Base-by-base conservation (phyloP, 1,284 basidiomycete genomes). In the Marasmius tenuissimus region DNA sequence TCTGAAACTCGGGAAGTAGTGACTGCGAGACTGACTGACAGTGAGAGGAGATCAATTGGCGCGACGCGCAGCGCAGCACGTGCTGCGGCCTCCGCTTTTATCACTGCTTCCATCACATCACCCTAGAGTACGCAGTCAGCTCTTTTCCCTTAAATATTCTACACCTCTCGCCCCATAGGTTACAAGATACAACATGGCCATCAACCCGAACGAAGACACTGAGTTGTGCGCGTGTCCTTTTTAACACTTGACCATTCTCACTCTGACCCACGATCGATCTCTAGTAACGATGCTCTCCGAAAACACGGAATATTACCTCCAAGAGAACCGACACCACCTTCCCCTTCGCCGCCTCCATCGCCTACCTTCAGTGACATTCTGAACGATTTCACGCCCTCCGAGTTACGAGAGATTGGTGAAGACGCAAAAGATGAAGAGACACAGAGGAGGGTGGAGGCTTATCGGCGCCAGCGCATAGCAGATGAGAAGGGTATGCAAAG, bases 291-390 rank as follows among this genome's bases (percentile, higher is more conserved):
- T 72, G 92, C 92, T 37, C 86, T 97, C 9, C 92, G 95, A 61
- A 93, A 93, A 69, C 87, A 96, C 70, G 95, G 95, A 42, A 96
- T 97, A 69, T 78, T 97, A 20, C 94, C 95, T 6, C 90, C 91
- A 0, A 86, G 84, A 61, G 83, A 86, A 58, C 75, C 84, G 8
- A 80, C 88, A 3, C 89, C 89, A 4, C 87, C 82, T 1, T 85
- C 89, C 0, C 93, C 93, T 7, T 90, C 93, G 51, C 84, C 90
- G 47, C 91, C 85, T 48, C 83, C 81, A 40, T 86, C 85, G 14
- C 91, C 83, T 34, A 86, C 83, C 34, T 82, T 89, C 62, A 85
- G 82, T 61, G 86, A 88, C 47, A 72, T 87, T 16, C 80, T 95
- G 1, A 85, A 87, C 48, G 88, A 87, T 16, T 85, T 92, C 49